Conservation (phyloP, 495 filamentous ascomycete species). For the Copromyces sp. region DNA sequence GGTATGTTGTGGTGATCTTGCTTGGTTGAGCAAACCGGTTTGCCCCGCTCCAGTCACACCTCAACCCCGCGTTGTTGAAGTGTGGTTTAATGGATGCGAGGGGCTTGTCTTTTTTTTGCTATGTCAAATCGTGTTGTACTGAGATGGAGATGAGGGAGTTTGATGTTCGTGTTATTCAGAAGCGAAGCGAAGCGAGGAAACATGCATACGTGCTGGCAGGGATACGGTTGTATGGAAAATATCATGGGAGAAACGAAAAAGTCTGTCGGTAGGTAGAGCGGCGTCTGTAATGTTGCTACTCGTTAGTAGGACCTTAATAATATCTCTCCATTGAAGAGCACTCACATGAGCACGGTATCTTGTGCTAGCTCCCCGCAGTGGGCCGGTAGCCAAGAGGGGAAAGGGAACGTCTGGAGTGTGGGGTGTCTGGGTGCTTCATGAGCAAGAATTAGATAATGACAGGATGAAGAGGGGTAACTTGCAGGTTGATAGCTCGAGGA, state of each 20-base stretch:
- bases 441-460: neutral
- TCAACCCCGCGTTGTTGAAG: neutral
- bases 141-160: neutral
- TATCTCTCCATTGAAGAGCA: neutral
- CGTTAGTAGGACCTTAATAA: neutral
- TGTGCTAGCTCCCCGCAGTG: neutral
- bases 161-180: neutral
- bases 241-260: neutral
- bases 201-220: neutral
- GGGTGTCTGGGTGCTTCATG: neutral
- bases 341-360: too few species aligned
- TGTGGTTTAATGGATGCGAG: neutral
- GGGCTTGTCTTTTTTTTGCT: neutral
- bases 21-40: neutral
- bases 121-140: neutral
- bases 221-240: neutral
- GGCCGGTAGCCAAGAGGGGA: neutral
- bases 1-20: neutral
- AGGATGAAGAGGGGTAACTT: neutral
- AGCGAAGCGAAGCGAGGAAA: neutral
- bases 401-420: neutral
- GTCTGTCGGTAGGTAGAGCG: neutral
- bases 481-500: neutral
- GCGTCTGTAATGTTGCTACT: neutral
- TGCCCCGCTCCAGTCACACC: neutral